phyloP scores from a whole-genome alignment of 805 yeast genomes.

The Lachancea nothofagi region DNA sequence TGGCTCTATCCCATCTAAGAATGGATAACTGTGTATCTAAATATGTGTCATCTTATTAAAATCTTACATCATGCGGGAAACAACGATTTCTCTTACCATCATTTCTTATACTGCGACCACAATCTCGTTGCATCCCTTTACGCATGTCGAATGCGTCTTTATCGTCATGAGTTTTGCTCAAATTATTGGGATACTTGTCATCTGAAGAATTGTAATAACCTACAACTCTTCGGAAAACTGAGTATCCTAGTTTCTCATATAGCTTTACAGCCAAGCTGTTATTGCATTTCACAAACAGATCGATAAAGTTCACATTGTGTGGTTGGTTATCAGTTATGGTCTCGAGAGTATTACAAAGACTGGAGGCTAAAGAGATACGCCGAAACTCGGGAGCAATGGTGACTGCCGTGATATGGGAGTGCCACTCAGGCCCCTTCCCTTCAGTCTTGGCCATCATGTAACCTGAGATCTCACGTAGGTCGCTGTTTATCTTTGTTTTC shows the following conservation, averaged over 20 bases:
- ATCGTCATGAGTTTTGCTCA: conserved; percentile 51
- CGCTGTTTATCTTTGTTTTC: conserved; percentile 25
- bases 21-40: too few relatives aligned
- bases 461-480: conserved; percentile 41
- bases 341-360: conserved; percentile 68
- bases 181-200: conserved; percentile 38
- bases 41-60: conserved; percentile 31
- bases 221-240: conserved; percentile 78
- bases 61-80: conserved; percentile 60
- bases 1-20: too few relatives aligned
- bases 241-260: conserved; percentile 82
- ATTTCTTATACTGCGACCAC: conserved; percentile 44
- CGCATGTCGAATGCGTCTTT: conserved; percentile 90
- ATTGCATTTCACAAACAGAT: conserved; percentile 84
- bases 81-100: conserved; percentile 59
- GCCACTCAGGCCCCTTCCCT: conserved; percentile 84
- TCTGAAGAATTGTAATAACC: conserved; percentile 69
- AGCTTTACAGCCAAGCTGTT: conserved; percentile 73
- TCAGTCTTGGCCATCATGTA: conserved; percentile 97
- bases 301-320: conserved; percentile 77
- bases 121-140: conserved; percentile 54
- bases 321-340: conserved; percentile 72
- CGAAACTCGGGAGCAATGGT: conserved; percentile 80
- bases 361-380: conserved; percentile 79
- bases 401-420: conserved; percentile 93